These are phyloP conservation scores for Fraxinus anomala DNA, from an alignment of 257 asterid genomes.

Conservation along the genomic window DNA sequence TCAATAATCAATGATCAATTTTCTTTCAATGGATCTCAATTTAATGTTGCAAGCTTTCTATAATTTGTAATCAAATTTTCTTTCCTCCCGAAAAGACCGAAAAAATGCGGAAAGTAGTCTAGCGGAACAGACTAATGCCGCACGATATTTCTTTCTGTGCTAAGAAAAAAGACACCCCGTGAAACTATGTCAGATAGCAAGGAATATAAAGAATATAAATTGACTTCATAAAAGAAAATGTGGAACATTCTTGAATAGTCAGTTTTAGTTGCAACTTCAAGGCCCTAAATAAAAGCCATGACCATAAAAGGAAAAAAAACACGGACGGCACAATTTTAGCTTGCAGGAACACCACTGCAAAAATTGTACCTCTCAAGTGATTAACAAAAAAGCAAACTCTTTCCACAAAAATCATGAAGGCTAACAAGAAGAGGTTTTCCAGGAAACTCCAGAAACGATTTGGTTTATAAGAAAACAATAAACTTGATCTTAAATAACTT, in stretches of 20 bases:
- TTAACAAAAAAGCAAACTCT: background rate
- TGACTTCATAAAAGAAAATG: background rate
- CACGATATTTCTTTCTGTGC: no score
- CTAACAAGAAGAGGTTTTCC: background rate
- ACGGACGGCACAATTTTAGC: background rate
- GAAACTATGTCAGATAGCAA: background rate
- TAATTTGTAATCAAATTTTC: no score
- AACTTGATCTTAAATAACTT: background rate
- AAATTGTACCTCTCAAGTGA: background rate
- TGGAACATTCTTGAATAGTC: conserved; percentile 13
- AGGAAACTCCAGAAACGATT: background rate
- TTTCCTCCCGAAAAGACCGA: no score
- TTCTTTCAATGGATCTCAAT: no score
- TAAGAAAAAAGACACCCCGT: no score
- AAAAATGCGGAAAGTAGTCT: no score
- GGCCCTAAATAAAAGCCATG: no score
- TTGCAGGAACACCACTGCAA: background rate
- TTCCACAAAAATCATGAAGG: conserved; percentile 6
- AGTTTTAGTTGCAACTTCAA: background rate
- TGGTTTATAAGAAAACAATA: background rate
- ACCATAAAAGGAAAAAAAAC: background rate
- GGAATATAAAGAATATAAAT: conserved; percentile 12
- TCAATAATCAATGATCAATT: no score
- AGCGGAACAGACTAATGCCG: no score
- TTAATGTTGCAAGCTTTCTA: no score